A percentile compares a stretch with the other conserved stretches of the same genome.
Evolutionary conservation across 2,329 filamentous ascomycete species (phyloP).

Genomic region (Monosporascus cannonballus): DNA sequence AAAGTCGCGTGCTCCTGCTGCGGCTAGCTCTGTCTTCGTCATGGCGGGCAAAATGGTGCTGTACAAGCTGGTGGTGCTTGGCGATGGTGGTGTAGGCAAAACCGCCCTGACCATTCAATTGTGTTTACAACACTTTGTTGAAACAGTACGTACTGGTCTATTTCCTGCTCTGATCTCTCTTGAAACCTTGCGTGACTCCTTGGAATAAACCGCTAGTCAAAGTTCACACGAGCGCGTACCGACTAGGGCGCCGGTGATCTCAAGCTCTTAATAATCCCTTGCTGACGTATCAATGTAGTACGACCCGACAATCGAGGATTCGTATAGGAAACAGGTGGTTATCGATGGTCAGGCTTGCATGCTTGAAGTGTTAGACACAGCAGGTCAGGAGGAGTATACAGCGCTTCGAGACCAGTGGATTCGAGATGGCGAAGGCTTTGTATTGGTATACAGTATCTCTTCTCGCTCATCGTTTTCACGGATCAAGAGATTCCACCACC

Average conservation of each 20-base stretch:
- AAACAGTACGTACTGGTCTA: constrained; percentile 57
- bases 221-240: background rate
- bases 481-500: constrained; percentile 92
- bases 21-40: constrained; percentile 26
- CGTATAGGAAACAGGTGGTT: constrained; percentile 82
- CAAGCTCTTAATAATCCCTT: background rate
- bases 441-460: constrained; percentile 97
- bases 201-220: background rate
- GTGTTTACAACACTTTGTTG: constrained; percentile 96
- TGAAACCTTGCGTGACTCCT: background rate
- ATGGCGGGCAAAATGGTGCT: constrained; percentile 94
- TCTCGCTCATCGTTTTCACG: constrained; percentile 91
- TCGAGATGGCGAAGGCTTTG: constrained; percentile 92
- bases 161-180: background rate
- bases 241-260: background rate
- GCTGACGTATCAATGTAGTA: constrained; percentile 46
- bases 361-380: constrained; percentile 95
- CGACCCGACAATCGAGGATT: constrained; percentile 83
- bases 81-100: constrained; percentile 90
- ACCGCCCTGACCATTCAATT: constrained; percentile 94
- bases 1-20: constrained; percentile 18
- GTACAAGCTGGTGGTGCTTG: constrained; percentile 93
- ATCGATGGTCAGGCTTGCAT: constrained; percentile 95
- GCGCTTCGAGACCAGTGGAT: constrained; percentile 98
- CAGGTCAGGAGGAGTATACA: constrained; percentile 97